phyloP scores from a whole-genome alignment of 176 grass and related monocot species.

The Musa itinerans region DNA sequence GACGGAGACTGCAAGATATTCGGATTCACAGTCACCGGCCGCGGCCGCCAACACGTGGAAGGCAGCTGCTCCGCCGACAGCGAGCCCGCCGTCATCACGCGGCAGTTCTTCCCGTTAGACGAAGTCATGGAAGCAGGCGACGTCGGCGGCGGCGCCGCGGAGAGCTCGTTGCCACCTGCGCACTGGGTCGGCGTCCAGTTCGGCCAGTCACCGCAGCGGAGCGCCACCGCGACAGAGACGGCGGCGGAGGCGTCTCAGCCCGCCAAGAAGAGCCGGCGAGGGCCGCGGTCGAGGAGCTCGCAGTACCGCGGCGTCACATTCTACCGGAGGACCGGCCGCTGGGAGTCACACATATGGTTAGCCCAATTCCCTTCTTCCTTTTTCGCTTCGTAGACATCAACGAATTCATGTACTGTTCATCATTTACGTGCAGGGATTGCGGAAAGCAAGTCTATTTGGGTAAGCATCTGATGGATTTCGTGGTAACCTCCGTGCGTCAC shows the following conservation, averaged over 20 bases:
- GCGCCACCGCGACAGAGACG: neutral
- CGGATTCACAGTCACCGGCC: conserved; percentile 18
- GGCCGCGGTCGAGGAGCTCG: conserved; percentile 85
- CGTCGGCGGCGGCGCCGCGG: neutral
- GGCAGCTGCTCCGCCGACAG: conserved; percentile 38
- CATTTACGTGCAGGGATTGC: conserved; percentile 81
- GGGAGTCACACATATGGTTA: conserved; percentile 99
- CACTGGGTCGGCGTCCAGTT: conserved; percentile 40
- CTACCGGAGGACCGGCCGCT: conserved; percentile 89
- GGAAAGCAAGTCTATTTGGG: conserved; percentile 99
- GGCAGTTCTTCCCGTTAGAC: conserved; percentile 62
- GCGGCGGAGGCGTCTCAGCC: neutral
- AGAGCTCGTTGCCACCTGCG: conserved; percentile 22
- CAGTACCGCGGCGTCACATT: conserved; percentile 99
- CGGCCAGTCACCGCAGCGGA: conserved; percentile 11
- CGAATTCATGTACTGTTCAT: conserved; percentile 16
- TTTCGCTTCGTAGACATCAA: neutral
- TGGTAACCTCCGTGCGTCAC: neutral
- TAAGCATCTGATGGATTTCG: conserved; percentile 25
- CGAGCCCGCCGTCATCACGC: conserved; percentile 47
- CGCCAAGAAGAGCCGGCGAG: conserved; percentile 75
- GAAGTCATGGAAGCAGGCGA: neutral
- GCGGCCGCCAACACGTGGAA: neutral
- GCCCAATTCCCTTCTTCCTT: neutral
- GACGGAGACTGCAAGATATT: conserved; percentile 28